Conservation (phyloP, 257 asterid genomes). For the Nicotiana obtusifolia region DNA sequence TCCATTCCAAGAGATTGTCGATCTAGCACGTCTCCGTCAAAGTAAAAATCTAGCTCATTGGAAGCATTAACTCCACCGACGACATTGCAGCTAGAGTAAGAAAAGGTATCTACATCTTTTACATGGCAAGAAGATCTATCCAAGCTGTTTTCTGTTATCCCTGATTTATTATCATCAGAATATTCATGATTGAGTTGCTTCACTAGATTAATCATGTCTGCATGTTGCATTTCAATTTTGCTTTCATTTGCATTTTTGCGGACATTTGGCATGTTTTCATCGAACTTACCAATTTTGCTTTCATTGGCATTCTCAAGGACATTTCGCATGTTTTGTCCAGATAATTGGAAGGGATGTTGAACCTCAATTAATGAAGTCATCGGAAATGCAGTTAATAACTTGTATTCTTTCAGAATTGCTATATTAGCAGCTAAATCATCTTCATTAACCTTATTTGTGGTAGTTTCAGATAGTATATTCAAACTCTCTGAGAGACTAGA, state of each 20-base stretch:
- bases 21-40: constrained; percentile 24
- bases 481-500: constrained; percentile 27
- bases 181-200: constrained; percentile 29
- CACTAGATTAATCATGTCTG: constrained; percentile 22
- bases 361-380: constrained; percentile 28
- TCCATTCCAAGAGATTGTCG: constrained; percentile 12
- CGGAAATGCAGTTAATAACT: constrained; percentile 22
- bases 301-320: constrained; percentile 10
- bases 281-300: constrained; percentile 18
- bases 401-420: constrained; percentile 19
- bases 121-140: constrained; percentile 23
- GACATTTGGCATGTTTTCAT: constrained; percentile 13
- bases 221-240: constrained; percentile 26
- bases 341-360: constrained; percentile 37
- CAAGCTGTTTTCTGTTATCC: constrained; percentile 18
- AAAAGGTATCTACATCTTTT: constrained; percentile 29
- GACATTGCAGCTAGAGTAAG: constrained; percentile 23
- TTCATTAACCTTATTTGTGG: constrained; percentile 19
- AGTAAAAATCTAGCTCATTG: constrained; percentile 26
- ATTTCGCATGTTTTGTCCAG: neutral
- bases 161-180: constrained; percentile 28
- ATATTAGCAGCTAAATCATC: constrained; percentile 23
- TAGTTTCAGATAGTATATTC: constrained; percentile 26
- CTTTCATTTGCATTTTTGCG: constrained; percentile 23
- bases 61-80: constrained; percentile 18